Conservation (phyloP, 2,329 filamentous ascomycete species). For the Cladosporium sp. region DNA sequence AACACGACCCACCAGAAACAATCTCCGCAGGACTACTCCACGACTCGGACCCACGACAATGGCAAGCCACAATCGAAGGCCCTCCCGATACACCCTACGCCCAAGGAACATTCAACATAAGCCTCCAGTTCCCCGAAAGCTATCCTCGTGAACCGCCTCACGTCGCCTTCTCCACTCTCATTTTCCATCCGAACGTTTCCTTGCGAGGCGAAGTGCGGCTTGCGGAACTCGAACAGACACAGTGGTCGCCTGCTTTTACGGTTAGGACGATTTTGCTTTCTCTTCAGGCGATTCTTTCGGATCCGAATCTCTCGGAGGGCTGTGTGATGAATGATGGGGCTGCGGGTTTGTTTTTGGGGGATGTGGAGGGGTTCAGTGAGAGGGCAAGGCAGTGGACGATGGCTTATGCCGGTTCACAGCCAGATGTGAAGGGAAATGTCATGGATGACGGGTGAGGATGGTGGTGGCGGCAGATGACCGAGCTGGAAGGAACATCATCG, state of each 20-base stretch:
- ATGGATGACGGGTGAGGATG: too few species aligned
- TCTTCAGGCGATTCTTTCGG: neutral
- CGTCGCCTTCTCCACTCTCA: constrained; percentile 99
- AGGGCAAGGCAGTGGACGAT: neutral
- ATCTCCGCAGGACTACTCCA: constrained; percentile 96
- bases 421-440: too few species aligned
- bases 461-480: too few species aligned
- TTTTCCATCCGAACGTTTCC: constrained; percentile 99
- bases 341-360: neutral
- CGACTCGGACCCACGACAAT: constrained; percentile 66
- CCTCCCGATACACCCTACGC: constrained; percentile 96
- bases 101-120: constrained; percentile 96
- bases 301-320: neutral
- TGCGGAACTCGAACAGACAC: constrained; percentile 92
- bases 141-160: constrained; percentile 99
- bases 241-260: constrained; percentile 97
- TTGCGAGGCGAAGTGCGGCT: constrained; percentile 98
- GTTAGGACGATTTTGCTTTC: constrained; percentile 45
- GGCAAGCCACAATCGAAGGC: constrained; percentile 99
- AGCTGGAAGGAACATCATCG: too few species aligned
- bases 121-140: constrained; percentile 98
- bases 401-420: neutral
- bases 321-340: neutral
- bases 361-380: neutral
- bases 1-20: constrained; percentile 94